phyloP scores from a whole-genome alignment of 2,329 filamentous ascomycete genomes.

The Trichoderma polysporum region DNA sequence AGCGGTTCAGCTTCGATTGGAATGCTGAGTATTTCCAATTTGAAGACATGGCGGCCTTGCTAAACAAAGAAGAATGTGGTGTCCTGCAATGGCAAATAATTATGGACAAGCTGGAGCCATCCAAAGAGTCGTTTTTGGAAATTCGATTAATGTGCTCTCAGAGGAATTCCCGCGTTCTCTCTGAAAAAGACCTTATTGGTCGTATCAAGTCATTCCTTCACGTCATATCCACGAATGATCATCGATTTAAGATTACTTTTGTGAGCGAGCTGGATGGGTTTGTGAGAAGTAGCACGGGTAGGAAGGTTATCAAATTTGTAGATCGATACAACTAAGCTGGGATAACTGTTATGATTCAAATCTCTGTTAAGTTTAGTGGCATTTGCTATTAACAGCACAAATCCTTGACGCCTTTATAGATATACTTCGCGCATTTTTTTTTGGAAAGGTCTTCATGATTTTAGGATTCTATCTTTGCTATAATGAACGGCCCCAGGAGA shows the following conservation, averaged over 20 bases:
- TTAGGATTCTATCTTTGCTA: too few species aligned
- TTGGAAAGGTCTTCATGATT: too few species aligned
- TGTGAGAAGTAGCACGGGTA: slow-evolving; percentile 28
- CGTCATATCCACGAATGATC: slow-evolving; percentile 31
- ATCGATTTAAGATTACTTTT: slow-evolving; percentile 35
- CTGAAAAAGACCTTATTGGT: slow-evolving; percentile 25
- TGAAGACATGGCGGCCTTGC: slow-evolving; percentile 27
- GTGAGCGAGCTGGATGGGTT: slow-evolving; percentile 37
- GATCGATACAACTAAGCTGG: slow-evolving; percentile 36
- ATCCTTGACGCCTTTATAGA: too few species aligned
- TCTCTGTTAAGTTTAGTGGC: too few species aligned
- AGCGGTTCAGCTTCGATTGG: slow-evolving; percentile 45
- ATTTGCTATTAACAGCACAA: too few species aligned
- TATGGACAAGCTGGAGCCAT: slow-evolving; percentile 31
- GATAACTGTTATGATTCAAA: too few species aligned
- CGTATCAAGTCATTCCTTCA: slow-evolving; percentile 27
- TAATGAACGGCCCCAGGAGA: too few species aligned
- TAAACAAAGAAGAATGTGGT: slow-evolving; percentile 28
- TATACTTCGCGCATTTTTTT: too few species aligned
- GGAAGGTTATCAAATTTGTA: slow-evolving; percentile 32
- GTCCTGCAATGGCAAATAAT: slow-evolving; percentile 47
- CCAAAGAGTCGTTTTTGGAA: slow-evolving; percentile 29
- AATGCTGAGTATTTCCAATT: slow-evolving; percentile 42
- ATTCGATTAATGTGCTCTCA: slow-evolving; percentile 30
- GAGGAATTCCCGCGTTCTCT: not conserved